Conservation (phyloP, 2,329 filamentous ascomycete species). For the Paramyrothecium sp. region DNA sequence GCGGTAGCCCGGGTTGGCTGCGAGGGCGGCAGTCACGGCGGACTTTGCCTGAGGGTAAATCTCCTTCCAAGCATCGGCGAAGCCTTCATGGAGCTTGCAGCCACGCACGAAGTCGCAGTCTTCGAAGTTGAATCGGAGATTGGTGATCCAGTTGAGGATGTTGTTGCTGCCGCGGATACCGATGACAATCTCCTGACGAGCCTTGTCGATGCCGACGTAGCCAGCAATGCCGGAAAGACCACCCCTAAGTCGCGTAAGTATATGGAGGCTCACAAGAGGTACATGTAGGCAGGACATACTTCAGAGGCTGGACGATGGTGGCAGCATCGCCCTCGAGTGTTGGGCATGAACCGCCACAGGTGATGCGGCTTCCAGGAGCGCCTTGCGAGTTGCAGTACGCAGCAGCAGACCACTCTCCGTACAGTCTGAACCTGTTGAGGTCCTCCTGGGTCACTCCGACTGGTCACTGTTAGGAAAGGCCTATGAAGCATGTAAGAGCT, state of each 20-base stretch:
- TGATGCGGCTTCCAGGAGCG: conserved; percentile 34
- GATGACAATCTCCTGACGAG: conserved; percentile 53
- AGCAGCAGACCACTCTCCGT: conserved; percentile 49
- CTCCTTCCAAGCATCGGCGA: conserved; percentile 58
- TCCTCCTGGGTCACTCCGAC: conserved; percentile 26
- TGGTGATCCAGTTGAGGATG: conserved; percentile 60
- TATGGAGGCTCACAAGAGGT: conserved; percentile 2
- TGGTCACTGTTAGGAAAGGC: background rate
- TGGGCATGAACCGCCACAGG: conserved; percentile 45
- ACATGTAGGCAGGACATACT: conserved; percentile 24
- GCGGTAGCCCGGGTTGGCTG: conserved; percentile 47
- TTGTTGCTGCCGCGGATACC: conserved; percentile 59
- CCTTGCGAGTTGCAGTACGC: conserved; percentile 52
- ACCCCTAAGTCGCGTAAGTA: conserved; percentile 30
- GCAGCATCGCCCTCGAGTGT: conserved; percentile 39
- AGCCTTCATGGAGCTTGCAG: conserved; percentile 58
- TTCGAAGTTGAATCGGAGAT: conserved; percentile 35
- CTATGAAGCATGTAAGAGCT: background rate
- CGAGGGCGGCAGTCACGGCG: conserved; percentile 41
- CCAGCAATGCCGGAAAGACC: conserved; percentile 43
- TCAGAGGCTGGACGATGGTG: conserved; percentile 41
- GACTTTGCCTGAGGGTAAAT: conserved; percentile 39
- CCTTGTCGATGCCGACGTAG: conserved; percentile 49
- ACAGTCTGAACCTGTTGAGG: conserved; percentile 43
- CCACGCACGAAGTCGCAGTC: conserved; percentile 24